Base-by-base conservation (phyloP, 805 yeast genomes). In the Torulaspora indica region DNA sequence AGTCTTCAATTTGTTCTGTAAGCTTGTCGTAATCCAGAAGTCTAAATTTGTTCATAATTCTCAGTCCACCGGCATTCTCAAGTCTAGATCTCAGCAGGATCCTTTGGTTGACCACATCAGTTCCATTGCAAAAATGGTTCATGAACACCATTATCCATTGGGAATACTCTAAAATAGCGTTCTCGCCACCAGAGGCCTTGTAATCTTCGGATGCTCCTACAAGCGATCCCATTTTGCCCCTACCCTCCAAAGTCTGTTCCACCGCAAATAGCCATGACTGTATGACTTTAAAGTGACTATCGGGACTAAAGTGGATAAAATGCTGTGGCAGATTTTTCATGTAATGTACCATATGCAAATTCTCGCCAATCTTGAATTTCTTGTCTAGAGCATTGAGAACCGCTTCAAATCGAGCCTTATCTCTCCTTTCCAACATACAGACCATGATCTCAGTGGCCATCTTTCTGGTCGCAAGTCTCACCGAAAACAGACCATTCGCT, bases 161-260 rank as follows among this genome's bases (percentile, higher is more conserved):
- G 17, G 62, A 57, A 46, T 65, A 65, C 46, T 65, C 69, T 17
- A 64, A 38, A 15, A 64, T 60, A 4, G 66, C 74, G 39, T 73
- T 73, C 25, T 75, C 70, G 10, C 73, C 73, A 20, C 66, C 67
- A 3, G 58, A 43, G 4, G 61, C 55, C 46, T 79, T 81, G 42
- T 79, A 74, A 53, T 91, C 97, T 8, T 83, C 93, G 46, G 87
- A 82, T 0, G 96, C 95, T 1, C 97, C 97, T 7, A 91, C 98
- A 56, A 83, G 64, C 0, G 96, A 86, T 8, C 96, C 96, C 75
- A 85, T 74, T 55, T 80, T 83, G 6, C 98, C 98, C 54, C 90
- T 75, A 2, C 96, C 96, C 45, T 81, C 87, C 35, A 88, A 56
- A 0, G 90, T 82, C 38, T 75, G 76, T 40, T 75, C 82, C 3